Evolutionary conservation across 306 rosid genomes (phyloP), one percentile per base, ranked within the genome.

Genomic region (Datisca glomerata): DNA sequence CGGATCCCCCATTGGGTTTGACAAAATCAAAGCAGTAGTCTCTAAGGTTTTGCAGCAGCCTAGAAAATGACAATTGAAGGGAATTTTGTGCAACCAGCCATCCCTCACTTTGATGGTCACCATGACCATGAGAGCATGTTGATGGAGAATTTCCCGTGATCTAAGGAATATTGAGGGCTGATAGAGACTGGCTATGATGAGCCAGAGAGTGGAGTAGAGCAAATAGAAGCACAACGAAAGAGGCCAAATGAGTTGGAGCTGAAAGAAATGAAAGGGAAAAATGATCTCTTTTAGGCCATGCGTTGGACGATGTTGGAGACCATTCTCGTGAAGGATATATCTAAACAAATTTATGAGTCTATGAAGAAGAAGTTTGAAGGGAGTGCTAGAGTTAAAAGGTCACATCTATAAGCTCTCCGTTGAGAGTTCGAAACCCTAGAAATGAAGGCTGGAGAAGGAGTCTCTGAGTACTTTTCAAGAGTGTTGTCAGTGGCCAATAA

Each of bases 51-150:
- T 12, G 42, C 20, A 48, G 12, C 20, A 48, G 28, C 42, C 29
- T 20, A 36, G 10, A 49, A 34, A 15, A 49, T 49, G 55, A 49
- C 55, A 19, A 19, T 1, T 2, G 13, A 49, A n/a, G 37, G 38
- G 38, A 49, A 17, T 20, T 33, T 49, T 21, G 12, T 49, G 20
- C 21, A 32, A 7, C 55, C 20, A 49, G 33, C 32, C 41, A 49
- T 49, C 34, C 55, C 32, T 49, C 5, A 43, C 31, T 49, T 49
- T 35, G 43, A 49, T 32, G 31, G 43, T 49, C 13, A n/a, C n/a
- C n/a, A 49, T 49, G 42, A 49, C 28, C 55, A 49, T 49, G 32
- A 8, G 43, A 32, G 55, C 55, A 49, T 49, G 41, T 2, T 49
- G 41, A 49, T 34, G 43, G 28, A 49, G 18, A 49, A 18, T 47